These are phyloP conservation scores for Pichia phayaonensis DNA, from an alignment of 805 yeast species.

Conservation along the genomic window DNA sequence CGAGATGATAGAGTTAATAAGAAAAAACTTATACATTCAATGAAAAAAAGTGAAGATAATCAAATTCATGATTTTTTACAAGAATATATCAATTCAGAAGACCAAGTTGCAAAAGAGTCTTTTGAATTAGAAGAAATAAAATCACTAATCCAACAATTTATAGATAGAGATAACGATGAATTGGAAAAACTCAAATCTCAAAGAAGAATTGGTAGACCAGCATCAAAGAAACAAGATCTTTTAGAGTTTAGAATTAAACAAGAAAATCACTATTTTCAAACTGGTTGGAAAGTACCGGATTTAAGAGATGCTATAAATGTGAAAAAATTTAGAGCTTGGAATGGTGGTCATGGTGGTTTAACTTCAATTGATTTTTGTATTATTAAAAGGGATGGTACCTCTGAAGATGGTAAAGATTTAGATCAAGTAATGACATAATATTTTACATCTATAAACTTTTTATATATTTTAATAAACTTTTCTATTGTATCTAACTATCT, in stretches of 20 bases:
- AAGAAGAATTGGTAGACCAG: slow-evolving; percentile 87
- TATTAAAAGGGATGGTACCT: slow-evolving; percentile 23
- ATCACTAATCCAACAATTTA: slow-evolving; percentile 50
- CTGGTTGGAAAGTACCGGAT: slow-evolving; percentile 73
- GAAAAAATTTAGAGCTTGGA: slow-evolving; percentile 60
- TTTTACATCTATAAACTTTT: not conserved
- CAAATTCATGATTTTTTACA: slow-evolving; percentile 54
- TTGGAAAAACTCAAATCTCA: slow-evolving; percentile 48
- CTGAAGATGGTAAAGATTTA: slow-evolving; percentile 7
- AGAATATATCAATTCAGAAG: slow-evolving; percentile 36
- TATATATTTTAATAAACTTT: not conserved
- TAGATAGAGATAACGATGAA: slow-evolving; percentile 71
- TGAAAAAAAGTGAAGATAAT: slow-evolving; percentile 53
- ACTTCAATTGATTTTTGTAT: slow-evolving; percentile 48
- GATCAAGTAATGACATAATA: slow-evolving; percentile 7
- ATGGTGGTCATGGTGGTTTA: slow-evolving; percentile 73
- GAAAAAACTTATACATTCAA: slow-evolving; percentile 49
- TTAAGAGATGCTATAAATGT: slow-evolving; percentile 55
- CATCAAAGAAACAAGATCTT: slow-evolving; percentile 58
- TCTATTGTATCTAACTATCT: not conserved
- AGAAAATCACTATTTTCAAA: slow-evolving; percentile 53
- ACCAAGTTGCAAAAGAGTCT: slow-evolving; percentile 30
- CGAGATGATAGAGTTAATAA: slow-evolving; percentile 66
- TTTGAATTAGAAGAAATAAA: slow-evolving; percentile 56
- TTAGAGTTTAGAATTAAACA: slow-evolving; percentile 54